A percentile compares a stretch with the other conserved stretches of the same genome.
phyloP scores from a whole-genome alignment of 495 filamentous ascomycete species.

The Tuber brumale region DNA sequence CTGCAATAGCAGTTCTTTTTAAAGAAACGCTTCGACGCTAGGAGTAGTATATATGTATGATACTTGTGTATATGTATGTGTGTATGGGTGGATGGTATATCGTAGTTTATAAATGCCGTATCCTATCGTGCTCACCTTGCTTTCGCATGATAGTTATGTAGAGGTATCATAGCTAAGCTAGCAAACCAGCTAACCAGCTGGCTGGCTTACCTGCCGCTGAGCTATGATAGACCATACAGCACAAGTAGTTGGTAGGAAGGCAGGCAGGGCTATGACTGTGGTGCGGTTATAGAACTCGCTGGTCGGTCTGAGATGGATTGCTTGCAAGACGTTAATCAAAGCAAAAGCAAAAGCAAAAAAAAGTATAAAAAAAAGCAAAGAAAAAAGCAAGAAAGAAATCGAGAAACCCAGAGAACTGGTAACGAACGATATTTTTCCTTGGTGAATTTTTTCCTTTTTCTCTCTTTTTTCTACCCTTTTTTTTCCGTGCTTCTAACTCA shows the following conservation, averaged over 20 bases:
- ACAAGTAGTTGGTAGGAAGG: neutral
- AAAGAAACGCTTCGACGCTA: too few species aligned
- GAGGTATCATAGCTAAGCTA: neutral
- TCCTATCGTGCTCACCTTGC: neutral
- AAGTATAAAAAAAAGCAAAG: neutral
- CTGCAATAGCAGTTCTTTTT: too few species aligned
- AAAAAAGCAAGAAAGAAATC: neutral
- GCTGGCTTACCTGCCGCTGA: neutral
- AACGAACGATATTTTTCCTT: constrained; percentile 1
- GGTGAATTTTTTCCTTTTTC: constrained; percentile 14
- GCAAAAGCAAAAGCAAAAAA: neutral
- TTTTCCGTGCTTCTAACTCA: neutral
- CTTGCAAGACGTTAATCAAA: neutral
- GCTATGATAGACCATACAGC: neutral
- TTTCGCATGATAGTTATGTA: neutral
- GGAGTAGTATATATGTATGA: neutral
- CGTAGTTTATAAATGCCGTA: neutral
- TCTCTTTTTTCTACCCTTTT: neutral
- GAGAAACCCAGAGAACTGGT: neutral
- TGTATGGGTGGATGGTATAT: neutral
- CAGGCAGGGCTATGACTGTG: neutral
- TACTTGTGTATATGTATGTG: neutral
- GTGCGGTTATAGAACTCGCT: neutral
- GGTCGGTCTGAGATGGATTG: neutral
- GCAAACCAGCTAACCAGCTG: neutral